Conservation (phyloP, 805 yeast species). For the Kodamaea fukazawae region DNA sequence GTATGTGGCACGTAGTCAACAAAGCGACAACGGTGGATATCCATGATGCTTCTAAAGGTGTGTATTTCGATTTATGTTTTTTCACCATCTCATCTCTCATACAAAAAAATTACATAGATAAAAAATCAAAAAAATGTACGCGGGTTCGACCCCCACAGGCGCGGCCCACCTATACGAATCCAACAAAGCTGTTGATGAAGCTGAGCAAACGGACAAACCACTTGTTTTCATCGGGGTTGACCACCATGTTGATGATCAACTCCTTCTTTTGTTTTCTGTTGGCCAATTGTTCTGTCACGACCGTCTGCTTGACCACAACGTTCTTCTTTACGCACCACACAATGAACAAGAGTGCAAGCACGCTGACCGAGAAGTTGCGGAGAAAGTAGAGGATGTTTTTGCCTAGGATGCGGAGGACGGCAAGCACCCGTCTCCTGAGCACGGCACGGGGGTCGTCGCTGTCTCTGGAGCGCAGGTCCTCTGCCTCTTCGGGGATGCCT, state of each 20-base stretch:
- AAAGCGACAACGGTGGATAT: slow-evolving; percentile 87
- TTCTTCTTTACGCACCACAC: slow-evolving; percentile 43
- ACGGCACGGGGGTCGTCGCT: slow-evolving; percentile 2
- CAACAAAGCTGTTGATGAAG: slow-evolving; percentile 40
- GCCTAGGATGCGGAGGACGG: slow-evolving; percentile 28
- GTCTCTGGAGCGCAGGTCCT: neutral
- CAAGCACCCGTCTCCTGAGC: slow-evolving; percentile 10
- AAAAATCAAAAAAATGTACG: no score
- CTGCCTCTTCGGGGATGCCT: slow-evolving; percentile 1
- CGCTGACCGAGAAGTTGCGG: slow-evolving; percentile 35
- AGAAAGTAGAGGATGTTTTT: slow-evolving; percentile 24
- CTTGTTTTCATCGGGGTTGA: slow-evolving; percentile 42
- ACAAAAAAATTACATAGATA: no score
- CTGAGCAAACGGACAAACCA: slow-evolving; percentile 41
- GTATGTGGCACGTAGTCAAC: slow-evolving; percentile 85
- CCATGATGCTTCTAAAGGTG: slow-evolving; percentile 39
- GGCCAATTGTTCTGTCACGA: slow-evolving; percentile 32
- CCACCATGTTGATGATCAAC: slow-evolving; percentile 41
- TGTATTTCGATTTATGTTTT: no score
- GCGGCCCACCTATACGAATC: slow-evolving; percentile 31
- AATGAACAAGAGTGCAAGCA: slow-evolving; percentile 36
- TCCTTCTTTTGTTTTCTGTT: slow-evolving; percentile 28
- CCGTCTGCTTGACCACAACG: slow-evolving; percentile 36
- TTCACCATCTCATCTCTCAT: no score
- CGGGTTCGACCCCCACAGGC: no score